phyloP scores from a whole-genome alignment of 2,329 filamentous ascomycete genomes.

The Venturia pyrina region DNA sequence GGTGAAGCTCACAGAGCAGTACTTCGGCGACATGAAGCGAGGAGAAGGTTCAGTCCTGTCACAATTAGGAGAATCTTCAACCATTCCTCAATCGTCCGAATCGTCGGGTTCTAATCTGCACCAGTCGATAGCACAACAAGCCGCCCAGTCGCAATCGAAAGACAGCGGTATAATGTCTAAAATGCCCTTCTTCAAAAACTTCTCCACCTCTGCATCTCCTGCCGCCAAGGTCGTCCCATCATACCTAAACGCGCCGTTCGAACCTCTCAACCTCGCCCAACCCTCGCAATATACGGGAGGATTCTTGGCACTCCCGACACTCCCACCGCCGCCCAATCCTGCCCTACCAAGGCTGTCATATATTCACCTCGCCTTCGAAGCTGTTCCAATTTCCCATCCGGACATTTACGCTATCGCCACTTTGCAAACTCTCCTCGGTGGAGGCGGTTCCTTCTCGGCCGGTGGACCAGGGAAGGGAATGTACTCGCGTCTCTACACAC shows the following conservation, averaged over 20 bases:
- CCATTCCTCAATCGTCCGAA: constrained; percentile 19
- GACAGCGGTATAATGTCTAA: constrained; percentile 65
- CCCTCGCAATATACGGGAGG: constrained; percentile 86
- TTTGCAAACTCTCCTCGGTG: constrained; percentile 88
- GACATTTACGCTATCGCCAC: constrained; percentile 97
- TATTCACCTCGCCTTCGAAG: constrained; percentile 93
- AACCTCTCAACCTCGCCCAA: constrained; percentile 45
- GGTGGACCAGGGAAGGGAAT: constrained; percentile 97
- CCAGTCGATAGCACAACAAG: constrained; percentile 17
- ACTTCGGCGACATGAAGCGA: constrained; percentile 83
- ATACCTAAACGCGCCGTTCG: constrained; percentile 14
- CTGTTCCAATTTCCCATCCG: constrained; percentile 75
- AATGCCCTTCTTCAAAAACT: constrained; percentile 81
- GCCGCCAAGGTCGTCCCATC: constrained; percentile 38
- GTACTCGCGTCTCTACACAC: constrained; percentile 96
- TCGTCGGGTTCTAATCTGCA: constrained; percentile 22
- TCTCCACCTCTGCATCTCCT: constrained; percentile 62
- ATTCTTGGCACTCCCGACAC: constrained; percentile 73
- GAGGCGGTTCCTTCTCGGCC: constrained; percentile 91
- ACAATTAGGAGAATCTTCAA: constrained; percentile 48
- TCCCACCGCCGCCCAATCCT: constrained; percentile 68
- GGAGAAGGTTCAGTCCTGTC: constrained; percentile 40
- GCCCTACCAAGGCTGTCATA: constrained; percentile 74
- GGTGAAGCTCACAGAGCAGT: constrained; percentile 66
- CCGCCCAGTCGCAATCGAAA: constrained; percentile 35